A percentile compares a stretch with the other conserved stretches of the same genome.
Evolutionary conservation across 805 yeast species (phyloP).

Genomic region (Metschnikowia cubensis): DNA sequence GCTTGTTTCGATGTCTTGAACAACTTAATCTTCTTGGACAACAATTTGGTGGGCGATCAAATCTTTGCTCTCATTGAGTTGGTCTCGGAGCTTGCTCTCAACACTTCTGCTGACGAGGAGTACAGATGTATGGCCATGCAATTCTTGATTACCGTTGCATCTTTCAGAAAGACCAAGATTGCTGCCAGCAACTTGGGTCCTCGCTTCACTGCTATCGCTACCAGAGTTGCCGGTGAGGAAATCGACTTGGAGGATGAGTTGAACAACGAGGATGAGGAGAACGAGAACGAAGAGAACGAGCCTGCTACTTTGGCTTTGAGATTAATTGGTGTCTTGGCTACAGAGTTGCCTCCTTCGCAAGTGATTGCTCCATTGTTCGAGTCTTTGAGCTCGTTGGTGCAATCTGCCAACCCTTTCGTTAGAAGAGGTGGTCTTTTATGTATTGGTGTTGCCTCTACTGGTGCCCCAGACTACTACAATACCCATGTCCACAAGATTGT

Average conservation of each 20-base stretch:
- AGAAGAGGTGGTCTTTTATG: conserved; percentile 85
- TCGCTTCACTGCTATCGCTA: conserved; percentile 65
- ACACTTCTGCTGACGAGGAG: conserved; percentile 69
- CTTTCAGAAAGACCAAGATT: conserved; percentile 78
- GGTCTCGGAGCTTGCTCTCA: conserved; percentile 70
- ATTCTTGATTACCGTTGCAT: conserved; percentile 73
- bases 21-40: conserved; percentile 70
- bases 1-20: conserved; percentile 81
- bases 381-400: conserved; percentile 43
- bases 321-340: conserved; percentile 70
- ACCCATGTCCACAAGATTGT: conserved; percentile 70
- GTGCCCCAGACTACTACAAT: conserved; percentile 90
- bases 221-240: conserved; percentile 73
- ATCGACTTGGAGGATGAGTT: conserved; percentile 72
- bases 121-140: conserved; percentile 78
- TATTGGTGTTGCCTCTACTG: conserved; percentile 78
- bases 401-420: conserved; percentile 65
- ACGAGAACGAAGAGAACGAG: conserved; percentile 86
- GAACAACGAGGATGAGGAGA: conserved; percentile 80
- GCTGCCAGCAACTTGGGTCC: conserved; percentile 81
- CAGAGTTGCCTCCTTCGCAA: conserved; percentile 89
- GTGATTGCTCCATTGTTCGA: conserved; percentile 77
- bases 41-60: conserved; percentile 72
- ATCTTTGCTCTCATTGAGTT: conserved; percentile 65
- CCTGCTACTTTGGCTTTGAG: conserved; percentile 78